Base-by-base conservation (phyloP, 1,284 basidiomycete genomes). In the Marasmius fiardii region DNA sequence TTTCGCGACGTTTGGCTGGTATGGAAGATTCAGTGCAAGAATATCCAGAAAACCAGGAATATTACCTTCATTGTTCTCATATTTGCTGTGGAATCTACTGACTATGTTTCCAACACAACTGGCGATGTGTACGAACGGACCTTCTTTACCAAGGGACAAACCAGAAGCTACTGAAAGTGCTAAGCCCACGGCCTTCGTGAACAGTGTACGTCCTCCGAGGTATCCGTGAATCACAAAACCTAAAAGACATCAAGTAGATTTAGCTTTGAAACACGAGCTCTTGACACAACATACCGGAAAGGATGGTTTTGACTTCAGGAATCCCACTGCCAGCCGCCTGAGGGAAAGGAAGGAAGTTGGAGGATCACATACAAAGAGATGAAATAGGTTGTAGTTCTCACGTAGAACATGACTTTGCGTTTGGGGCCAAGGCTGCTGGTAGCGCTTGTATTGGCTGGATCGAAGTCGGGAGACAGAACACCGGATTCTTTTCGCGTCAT, bases 141-240 rank as follows among this genome's bases (percentile, higher is more conserved):
- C 96, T 74, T 98, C 96, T 76, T 97, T 96, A 49, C 93, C 95
- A 14, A 98, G 78, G 3, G 90, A 88, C 28, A 98, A 74, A 1
- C 95, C 95, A 1, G 92, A 95, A 3, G 91, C 95, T 20, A 97
- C 95, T 4, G 92, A 92, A 3, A 99, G 77, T 1, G 95, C 87
- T 55, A 99, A 71, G 4, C 95, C 96, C 35, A 96, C 79, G 12
- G 88, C 81, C 70, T 99, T 99, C n/a, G 92, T 93, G 65, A 94
- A 88, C 51, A 98, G 73, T 0, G 92, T 94, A 61, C 93, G 88
- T 43, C 81, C 87, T 28, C 96, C 96, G 39, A 99, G 87, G 69
- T 97, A 99, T 20, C 96, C 96, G 65, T 97, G 94, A 59, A 99
- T 98, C 18, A 98, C 95, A 64, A 98, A 98, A n/a, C 93, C 90